phyloP scores from a whole-genome alignment of 2,329 filamentous ascomycete genomes.

The Zymoseptoria pseudotritici region DNA sequence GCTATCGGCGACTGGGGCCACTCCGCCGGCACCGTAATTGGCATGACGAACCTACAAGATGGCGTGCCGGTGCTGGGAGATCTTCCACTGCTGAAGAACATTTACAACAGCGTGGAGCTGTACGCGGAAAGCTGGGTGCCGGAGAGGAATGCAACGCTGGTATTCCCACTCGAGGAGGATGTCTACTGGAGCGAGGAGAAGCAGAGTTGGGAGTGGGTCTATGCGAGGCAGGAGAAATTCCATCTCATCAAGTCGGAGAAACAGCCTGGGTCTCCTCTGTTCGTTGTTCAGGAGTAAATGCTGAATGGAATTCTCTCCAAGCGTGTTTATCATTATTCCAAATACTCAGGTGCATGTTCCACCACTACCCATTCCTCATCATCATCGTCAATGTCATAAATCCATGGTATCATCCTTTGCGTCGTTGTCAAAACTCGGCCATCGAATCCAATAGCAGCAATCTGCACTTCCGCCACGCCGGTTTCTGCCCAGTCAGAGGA shows the following conservation, averaged over 20 bases:
- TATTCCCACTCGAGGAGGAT: constrained; percentile 18
- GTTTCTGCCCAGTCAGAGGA: background rate
- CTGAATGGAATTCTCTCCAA: background rate
- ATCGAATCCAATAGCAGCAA: background rate
- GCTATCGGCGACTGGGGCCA: constrained; percentile 19
- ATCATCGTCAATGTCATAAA: background rate
- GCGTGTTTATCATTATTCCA: background rate
- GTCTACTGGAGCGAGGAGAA: constrained; percentile 14
- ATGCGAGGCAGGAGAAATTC: constrained; percentile 16
- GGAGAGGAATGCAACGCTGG: constrained; percentile 11
- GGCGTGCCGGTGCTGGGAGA: constrained; percentile 15
- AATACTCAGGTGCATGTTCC: background rate
- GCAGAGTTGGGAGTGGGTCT: constrained; percentile 15
- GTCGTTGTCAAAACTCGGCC: background rate
- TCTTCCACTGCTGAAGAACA: constrained; percentile 11
- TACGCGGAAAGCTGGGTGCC: constrained; percentile 14
- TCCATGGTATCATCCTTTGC: background rate
- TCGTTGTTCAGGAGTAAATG: background rate
- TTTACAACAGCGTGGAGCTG: constrained; percentile 17
- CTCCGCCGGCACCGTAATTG: constrained; percentile 14
- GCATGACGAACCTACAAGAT: constrained; percentile 17
- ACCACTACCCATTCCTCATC: background rate
- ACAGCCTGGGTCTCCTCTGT: background rate
- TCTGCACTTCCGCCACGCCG: background rate
- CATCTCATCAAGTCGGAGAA: constrained; percentile 10